Percentiles rank a stretch among this genome's conserved stretches.
These are phyloP conservation scores for Lotus japonicus DNA, from an alignment of 306 rosid species.

Conservation along the genomic window DNA sequence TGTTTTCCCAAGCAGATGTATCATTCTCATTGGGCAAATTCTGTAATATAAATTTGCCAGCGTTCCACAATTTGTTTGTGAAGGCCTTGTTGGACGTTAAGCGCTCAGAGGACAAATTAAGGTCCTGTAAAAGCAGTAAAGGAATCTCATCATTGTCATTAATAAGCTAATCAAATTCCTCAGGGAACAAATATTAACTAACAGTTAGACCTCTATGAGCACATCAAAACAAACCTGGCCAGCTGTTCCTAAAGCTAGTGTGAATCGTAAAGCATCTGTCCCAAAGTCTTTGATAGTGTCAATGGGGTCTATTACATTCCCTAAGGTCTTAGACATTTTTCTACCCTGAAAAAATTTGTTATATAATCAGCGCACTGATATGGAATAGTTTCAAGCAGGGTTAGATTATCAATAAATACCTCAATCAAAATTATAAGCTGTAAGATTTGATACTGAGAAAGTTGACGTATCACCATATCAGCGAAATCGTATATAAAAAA, in stretches of 20 bases:
- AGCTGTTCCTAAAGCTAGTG: slow-evolving; percentile 94
- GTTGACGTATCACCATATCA: not conserved
- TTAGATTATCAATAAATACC: not conserved
- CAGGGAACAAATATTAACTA: not conserved
- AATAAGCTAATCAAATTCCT: slow-evolving; percentile 9
- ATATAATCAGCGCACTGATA: slow-evolving; percentile 7
- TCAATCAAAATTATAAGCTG: not conserved
- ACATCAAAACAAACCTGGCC: slow-evolving; percentile 70
- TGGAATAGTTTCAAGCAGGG: not conserved
- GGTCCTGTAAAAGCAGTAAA: slow-evolving; percentile 56
- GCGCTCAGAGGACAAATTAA: slow-evolving; percentile 84
- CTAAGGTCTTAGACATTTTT: slow-evolving; percentile 92
- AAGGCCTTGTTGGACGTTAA: slow-evolving; percentile 87
- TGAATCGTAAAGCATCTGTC: slow-evolving; percentile 91
- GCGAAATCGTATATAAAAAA: too few relatives aligned
- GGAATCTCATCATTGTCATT: not conserved
- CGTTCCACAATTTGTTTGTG: slow-evolving; percentile 97
- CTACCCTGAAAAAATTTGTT: slow-evolving; percentile 56
- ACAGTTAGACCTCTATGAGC: not conserved
- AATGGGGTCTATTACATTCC: slow-evolving; percentile 88
- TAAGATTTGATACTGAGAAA: not conserved
- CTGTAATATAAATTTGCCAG: slow-evolving; percentile 86
- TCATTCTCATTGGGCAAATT: slow-evolving; percentile 69
- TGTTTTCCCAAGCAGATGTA: slow-evolving; percentile 51
- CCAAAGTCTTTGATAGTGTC: slow-evolving; percentile 88